phyloP scores from a whole-genome alignment of 495 filamentous ascomycete genomes.

The Aeminium ludgeri region DNA sequence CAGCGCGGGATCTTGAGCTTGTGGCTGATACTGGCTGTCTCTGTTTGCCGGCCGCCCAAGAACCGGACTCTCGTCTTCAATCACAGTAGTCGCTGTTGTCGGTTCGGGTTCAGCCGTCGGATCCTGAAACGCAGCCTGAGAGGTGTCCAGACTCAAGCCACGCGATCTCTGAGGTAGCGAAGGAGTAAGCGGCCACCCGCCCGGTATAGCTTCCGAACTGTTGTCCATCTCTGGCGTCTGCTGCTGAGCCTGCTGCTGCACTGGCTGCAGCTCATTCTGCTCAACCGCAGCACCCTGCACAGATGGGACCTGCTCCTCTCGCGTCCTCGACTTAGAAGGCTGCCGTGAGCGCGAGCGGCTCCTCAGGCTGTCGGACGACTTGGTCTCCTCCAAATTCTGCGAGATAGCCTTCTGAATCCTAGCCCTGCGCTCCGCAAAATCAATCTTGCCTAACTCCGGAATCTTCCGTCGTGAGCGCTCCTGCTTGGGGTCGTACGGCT shows the following conservation, averaged over 20 bases:
- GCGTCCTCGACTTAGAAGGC: not conserved
- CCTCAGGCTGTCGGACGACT: slow-evolving; percentile 7
- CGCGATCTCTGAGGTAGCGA: not conserved
- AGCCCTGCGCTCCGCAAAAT: slow-evolving; percentile 61
- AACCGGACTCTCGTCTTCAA: slow-evolving; percentile 36
- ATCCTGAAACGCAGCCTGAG: slow-evolving; percentile 5
- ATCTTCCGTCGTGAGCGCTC: slow-evolving; percentile 26
- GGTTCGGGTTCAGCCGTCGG: no score
- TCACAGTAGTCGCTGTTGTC: slow-evolving; percentile 17
- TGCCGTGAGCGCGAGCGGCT: not conserved
- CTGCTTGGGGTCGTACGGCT: slow-evolving; percentile 14
- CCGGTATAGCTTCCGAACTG: slow-evolving; percentile 1
- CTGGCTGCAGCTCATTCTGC: no score
- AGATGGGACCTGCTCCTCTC: not conserved
- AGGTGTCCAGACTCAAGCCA: slow-evolving; percentile 11
- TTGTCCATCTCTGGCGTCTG: slow-evolving; percentile 1
- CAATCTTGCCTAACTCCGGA: slow-evolving; percentile 49
- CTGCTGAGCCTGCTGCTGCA: slow-evolving; percentile 3
- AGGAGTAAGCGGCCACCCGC: not conserved
- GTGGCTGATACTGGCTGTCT: slow-evolving; percentile 29
- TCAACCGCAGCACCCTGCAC: no score
- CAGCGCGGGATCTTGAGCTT: slow-evolving; percentile 27
- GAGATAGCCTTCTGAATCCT: slow-evolving; percentile 68
- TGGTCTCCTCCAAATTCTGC: slow-evolving; percentile 45
- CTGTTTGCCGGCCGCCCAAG: slow-evolving; percentile 43